Conservation (phyloP, 345 rosid genomes). For the Aegle marmelos region DNA sequence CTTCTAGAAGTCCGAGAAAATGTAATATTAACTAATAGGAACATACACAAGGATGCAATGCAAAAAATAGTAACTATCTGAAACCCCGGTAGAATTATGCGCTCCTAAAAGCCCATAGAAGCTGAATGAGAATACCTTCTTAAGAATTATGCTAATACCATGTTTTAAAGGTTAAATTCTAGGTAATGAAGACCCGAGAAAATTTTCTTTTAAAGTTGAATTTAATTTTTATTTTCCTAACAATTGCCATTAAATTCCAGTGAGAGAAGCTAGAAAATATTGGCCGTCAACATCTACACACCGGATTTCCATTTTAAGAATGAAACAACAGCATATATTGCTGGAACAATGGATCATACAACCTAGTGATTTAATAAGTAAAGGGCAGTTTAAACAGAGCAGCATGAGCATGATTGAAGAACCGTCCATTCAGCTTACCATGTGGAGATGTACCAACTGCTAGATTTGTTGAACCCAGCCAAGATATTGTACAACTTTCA, state of each 20-base stretch:
- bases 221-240: not conserved
- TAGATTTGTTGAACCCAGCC: constrained; percentile 76
- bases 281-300: not conserved
- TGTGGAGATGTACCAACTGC: constrained; percentile 52
- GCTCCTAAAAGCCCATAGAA: not conserved
- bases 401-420: not conserved
- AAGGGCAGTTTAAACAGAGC: not conserved
- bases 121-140: not conserved
- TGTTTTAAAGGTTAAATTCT: not conserved
- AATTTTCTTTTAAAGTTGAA: not conserved
- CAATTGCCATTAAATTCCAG: not conserved
- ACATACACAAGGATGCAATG: not conserved
- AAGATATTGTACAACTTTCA: constrained; percentile 37
- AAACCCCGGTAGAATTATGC: not conserved
- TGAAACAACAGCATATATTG: not conserved
- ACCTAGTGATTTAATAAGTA: not conserved
- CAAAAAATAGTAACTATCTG: not conserved
- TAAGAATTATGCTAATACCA: not conserved
- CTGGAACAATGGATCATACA: not conserved
- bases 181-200: not conserved
- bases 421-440: constrained; percentile 31
- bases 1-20: not conserved
- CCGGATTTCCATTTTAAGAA: not conserved
- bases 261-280: not conserved
- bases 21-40: not conserved